Evolutionary conservation across 441 rosid genomes (phyloP).

Genomic region (Adansonia gregorii): DNA sequence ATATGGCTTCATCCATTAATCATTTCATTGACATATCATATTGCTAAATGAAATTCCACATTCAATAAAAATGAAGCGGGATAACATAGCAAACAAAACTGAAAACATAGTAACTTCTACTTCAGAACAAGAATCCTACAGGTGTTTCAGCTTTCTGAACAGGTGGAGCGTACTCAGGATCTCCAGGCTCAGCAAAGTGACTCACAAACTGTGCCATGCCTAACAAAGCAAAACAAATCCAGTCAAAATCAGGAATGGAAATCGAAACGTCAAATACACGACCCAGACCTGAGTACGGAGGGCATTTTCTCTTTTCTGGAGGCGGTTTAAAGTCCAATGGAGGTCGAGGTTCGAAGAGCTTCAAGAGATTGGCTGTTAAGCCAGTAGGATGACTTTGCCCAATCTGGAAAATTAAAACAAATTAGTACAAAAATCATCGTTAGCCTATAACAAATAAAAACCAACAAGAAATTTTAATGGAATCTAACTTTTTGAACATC

Average conservation of each 20-base stretch:
- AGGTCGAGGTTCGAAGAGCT: slow-evolving; percentile 90
- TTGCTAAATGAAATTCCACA: background rate
- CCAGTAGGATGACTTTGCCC: slow-evolving; percentile 98
- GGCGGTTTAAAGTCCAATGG: slow-evolving; percentile 86
- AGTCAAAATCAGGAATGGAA: background rate
- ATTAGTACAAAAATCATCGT: background rate
- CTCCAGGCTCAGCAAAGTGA: slow-evolving; percentile 52
- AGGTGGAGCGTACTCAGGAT: slow-evolving; percentile 88
- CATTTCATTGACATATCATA: background rate
- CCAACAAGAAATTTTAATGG: background rate
- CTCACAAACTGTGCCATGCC: slow-evolving; percentile 77
- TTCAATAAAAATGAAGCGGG: background rate
- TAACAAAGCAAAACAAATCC: slow-evolving; percentile 32
- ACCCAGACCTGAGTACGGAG: slow-evolving; percentile 60
- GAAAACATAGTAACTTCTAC: background rate
- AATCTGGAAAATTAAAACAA: slow-evolving; percentile 55
- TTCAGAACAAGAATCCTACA: slow-evolving; percentile 38
- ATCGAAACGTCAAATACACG: background rate
- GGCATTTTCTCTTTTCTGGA: slow-evolving; percentile 92
- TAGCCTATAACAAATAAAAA: background rate
- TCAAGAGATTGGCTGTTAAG: slow-evolving; percentile 77
- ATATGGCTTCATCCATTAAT: background rate
- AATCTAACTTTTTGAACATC: background rate
- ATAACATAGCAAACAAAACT: background rate
- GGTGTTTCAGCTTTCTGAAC: slow-evolving; percentile 77